Conservation (phyloP, 2,329 filamentous ascomycete genomes). For the Colletotrichum sp. region DNA sequence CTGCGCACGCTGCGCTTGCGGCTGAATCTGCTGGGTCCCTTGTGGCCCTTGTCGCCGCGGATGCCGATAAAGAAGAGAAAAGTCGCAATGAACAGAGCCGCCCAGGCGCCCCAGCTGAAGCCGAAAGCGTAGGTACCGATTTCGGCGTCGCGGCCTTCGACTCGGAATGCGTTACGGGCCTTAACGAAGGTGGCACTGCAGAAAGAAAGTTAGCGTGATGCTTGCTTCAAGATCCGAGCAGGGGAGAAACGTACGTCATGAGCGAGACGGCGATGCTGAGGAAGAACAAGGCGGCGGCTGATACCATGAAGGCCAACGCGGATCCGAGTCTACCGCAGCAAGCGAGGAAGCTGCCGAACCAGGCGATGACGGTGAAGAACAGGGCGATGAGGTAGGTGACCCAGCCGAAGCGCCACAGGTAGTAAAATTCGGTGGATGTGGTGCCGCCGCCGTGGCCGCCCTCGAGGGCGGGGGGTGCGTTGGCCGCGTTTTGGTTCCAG, state of each 20-base stretch:
- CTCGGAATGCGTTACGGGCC: slow-evolving; percentile 70
- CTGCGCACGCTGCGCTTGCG: slow-evolving; percentile 57
- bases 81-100: slow-evolving; percentile 68
- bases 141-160: slow-evolving; percentile 57
- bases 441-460: slow-evolving; percentile 59
- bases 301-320: slow-evolving; percentile 65
- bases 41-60: slow-evolving; percentile 49
- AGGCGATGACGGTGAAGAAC: slow-evolving; percentile 74
- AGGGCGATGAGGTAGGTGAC: slow-evolving; percentile 87
- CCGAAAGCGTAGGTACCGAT: slow-evolving; percentile 75
- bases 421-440: slow-evolving; percentile 71
- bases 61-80: slow-evolving; percentile 72
- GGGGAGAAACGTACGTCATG: slow-evolving; percentile 69
- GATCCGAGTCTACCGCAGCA: slow-evolving; percentile 75
- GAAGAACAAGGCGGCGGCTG: slow-evolving; percentile 70
- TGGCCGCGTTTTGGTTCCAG: slow-evolving; percentile 54
- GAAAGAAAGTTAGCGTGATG: background rate
- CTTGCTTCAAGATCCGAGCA: background rate
- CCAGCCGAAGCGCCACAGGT: slow-evolving; percentile 91
- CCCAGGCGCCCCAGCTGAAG: slow-evolving; percentile 78
- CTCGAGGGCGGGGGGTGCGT: slow-evolving; percentile 49
- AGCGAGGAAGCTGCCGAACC: slow-evolving; percentile 72
- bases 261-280: slow-evolving; percentile 69
- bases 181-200: slow-evolving; percentile 66
- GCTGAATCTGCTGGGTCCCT: slow-evolving; percentile 43